A percentile compares a stretch with the other conserved stretches of the same genome.
These are phyloP conservation scores for Hypoxylon sp. DNA, from an alignment of 2,329 filamentous ascomycete species.

Conservation along the genomic window DNA sequence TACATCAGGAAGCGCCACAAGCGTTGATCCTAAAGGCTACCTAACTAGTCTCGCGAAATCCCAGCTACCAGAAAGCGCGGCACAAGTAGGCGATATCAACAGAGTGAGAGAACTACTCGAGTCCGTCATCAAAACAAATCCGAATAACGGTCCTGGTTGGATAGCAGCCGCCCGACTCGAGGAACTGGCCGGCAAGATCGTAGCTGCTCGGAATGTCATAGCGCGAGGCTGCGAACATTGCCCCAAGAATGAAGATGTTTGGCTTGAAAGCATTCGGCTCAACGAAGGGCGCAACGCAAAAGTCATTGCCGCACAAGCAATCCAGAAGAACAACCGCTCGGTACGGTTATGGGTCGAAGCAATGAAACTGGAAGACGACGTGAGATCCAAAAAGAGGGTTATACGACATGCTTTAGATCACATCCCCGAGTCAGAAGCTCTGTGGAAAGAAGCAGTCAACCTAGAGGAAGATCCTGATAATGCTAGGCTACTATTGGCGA, in stretches of 20 bases:
- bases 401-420: slow-evolving; percentile 92
- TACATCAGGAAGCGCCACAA: slow-evolving; percentile 86
- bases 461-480: slow-evolving; percentile 91
- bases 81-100: slow-evolving; percentile 94
- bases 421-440: slow-evolving; percentile 90
- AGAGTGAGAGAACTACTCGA: slow-evolving; percentile 93
- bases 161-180: slow-evolving; percentile 94
- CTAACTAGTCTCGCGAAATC: slow-evolving; percentile 91
- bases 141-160: slow-evolving; percentile 94
- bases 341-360: slow-evolving; percentile 95
- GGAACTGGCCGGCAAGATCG: slow-evolving; percentile 91
- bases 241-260: slow-evolving; percentile 93
- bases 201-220: slow-evolving; percentile 89
- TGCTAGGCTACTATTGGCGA: slow-evolving; percentile 89
- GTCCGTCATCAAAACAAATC: slow-evolving; percentile 97
- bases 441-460: slow-evolving; percentile 99
- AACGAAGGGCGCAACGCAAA: slow-evolving; percentile 95
- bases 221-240: slow-evolving; percentile 90
- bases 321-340: slow-evolving; percentile 90
- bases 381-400: slow-evolving; percentile 90
- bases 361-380: slow-evolving; percentile 89
- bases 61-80: slow-evolving; percentile 82
- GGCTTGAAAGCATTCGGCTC: slow-evolving; percentile 94
- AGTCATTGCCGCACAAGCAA: slow-evolving; percentile 92
- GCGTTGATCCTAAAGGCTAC: slow-evolving; percentile 95